These are phyloP conservation scores for Podaxis sp. DNA, from an alignment of 768 basidiomycete genomes.

Conservation along the genomic window DNA sequence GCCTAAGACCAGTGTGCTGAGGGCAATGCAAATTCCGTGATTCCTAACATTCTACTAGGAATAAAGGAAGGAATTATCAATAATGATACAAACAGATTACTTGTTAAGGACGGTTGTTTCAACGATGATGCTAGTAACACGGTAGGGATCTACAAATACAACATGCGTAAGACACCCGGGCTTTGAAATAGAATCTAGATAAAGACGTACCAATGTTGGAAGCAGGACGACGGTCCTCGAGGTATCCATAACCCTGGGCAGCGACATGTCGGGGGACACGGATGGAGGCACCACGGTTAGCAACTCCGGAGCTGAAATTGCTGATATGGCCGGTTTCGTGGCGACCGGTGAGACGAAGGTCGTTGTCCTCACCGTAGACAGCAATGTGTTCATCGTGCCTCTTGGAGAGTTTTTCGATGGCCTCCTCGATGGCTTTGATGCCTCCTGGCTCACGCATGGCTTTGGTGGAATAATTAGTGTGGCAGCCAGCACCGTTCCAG, in stretches of 20 bases:
- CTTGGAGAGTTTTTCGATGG: slow-evolving; percentile 90
- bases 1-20: neutral
- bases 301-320: slow-evolving; percentile 90
- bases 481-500: slow-evolving; percentile 99
- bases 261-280: slow-evolving; percentile 95
- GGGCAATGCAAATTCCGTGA: slow-evolving; percentile 13
- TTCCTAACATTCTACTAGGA: slow-evolving; percentile 5
- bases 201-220: slow-evolving; percentile 83
- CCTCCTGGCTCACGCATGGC: slow-evolving; percentile 94
- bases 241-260: slow-evolving; percentile 89
- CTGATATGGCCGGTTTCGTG: slow-evolving; percentile 98
- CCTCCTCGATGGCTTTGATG: slow-evolving; percentile 87
- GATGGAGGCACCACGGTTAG: slow-evolving; percentile 96
- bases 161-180: slow-evolving; percentile 11
- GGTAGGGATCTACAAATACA: slow-evolving; percentile 76
- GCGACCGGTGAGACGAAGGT: slow-evolving; percentile 90
- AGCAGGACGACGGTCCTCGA: slow-evolving; percentile 96
- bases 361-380: slow-evolving; percentile 98
- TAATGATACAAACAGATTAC: slow-evolving; percentile 32
- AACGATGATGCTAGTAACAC: slow-evolving; percentile 85
- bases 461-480: slow-evolving; percentile 97
- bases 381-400: slow-evolving; percentile 95
- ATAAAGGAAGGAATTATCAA: slow-evolving; percentile 15
- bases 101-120: slow-evolving; percentile 81
- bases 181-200: neutral